Percentiles rank a stretch among this genome's conserved stretches.
phyloP scores from a whole-genome alignment of 1,139 yeast genomes.

The Geotrichum macrosporum region DNA sequence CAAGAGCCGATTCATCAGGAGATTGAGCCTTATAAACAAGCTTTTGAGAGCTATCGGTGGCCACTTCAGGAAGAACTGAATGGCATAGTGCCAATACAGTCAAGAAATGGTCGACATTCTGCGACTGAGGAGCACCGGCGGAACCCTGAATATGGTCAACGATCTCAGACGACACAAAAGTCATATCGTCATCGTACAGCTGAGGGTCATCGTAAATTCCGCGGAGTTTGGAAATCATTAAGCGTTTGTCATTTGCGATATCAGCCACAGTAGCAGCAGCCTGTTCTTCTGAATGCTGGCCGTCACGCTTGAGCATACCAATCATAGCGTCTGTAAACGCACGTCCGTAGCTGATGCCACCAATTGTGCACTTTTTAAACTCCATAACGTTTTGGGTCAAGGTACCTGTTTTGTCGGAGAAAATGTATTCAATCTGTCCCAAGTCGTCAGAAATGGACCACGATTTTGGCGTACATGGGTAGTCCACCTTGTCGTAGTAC shows the following conservation, averaged over 20 bases:
- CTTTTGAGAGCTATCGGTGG: conserved; percentile 52
- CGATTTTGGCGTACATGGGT: conserved; percentile 92
- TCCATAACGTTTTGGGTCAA: conserved; percentile 96
- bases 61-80: conserved; percentile 77
- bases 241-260: conserved; percentile 58
- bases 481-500: conserved; percentile 81
- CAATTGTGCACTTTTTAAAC: conserved; percentile 85
- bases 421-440: conserved; percentile 93
- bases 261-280: conserved; percentile 56
- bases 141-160: conserved; percentile 51
- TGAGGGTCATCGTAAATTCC: conserved; percentile 52
- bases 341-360: conserved; percentile 83
- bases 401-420: too few species aligned
- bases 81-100: conserved; percentile 85
- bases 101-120: conserved; percentile 74
- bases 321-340: conserved; percentile 96
- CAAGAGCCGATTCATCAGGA: conserved; percentile 98
- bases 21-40: conserved; percentile 83
- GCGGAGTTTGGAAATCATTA: conserved; percentile 58
- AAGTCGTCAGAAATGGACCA: conserved; percentile 97
- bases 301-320: conserved; percentile 84
- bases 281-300: conserved; percentile 71
- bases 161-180: conserved; percentile 72
- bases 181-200: conserved; percentile 58
- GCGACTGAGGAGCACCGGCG: conserved; percentile 53